phyloP scores from a whole-genome alignment of 345 rosid species.

The Eucalyptus pauciflora region DNA sequence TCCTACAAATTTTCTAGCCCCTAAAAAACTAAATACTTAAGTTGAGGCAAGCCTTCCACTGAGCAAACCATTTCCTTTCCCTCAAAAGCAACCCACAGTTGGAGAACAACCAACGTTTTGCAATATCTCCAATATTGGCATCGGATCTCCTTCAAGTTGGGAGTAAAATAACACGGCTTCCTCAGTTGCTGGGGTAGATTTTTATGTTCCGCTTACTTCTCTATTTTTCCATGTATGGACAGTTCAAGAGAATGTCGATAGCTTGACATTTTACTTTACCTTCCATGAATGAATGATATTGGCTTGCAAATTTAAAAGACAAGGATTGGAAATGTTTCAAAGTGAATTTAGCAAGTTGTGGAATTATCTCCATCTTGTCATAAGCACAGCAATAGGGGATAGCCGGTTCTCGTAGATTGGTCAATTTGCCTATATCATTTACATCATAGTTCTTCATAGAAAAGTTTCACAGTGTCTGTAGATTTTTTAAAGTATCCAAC shows the following conservation, averaged over 20 bases:
- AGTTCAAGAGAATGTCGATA: neutral
- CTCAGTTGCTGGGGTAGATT: no score
- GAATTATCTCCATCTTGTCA: neutral
- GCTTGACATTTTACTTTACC: neutral
- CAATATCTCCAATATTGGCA: no score
- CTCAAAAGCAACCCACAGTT: neutral
- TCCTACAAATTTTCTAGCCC: slow-evolving; percentile 8
- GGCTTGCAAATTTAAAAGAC: neutral
- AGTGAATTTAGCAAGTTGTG: neutral
- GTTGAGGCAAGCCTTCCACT: slow-evolving; percentile 9
- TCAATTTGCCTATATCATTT: no score
- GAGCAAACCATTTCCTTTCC: slow-evolving; percentile 22
- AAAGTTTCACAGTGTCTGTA: slow-evolving; percentile 9
- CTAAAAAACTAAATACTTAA: neutral
- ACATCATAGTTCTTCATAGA: neutral
- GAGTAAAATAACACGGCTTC: no score
- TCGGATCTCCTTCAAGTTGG: no score
- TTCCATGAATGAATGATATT: neutral
- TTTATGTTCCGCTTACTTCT: no score
- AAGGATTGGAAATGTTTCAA: neutral
- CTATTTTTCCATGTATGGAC: no score
- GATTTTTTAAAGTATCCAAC: neutral
- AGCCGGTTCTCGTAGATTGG: no score
- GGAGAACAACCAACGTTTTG: no score
- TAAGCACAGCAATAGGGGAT: no score